Percentiles rank a stretch among this genome's conserved stretches.
Evolutionary conservation across 2,329 filamentous ascomycete species (phyloP).

Genomic region (Aspergillus nomiae): DNA sequence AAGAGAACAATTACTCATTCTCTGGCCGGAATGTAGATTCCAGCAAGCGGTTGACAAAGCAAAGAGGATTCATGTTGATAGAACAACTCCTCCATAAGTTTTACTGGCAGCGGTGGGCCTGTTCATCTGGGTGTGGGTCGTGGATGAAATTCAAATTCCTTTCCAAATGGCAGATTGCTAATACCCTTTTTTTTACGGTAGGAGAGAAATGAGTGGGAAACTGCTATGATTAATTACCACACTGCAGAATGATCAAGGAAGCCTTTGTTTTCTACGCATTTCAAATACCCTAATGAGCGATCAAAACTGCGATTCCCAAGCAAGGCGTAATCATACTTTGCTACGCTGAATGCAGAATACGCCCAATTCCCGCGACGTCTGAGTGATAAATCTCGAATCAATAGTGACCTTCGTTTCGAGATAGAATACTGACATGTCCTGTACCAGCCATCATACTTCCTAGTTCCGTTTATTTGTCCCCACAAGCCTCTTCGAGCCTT

Average conservation of each 20-base stretch:
- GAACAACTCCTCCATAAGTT: no score
- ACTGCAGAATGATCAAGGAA: no score
- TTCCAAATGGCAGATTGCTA: not conserved
- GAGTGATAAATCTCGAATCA: no score
- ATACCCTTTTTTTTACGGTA: not conserved
- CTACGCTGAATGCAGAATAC: no score
- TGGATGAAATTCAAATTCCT: not conserved
- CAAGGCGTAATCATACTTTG: no score
- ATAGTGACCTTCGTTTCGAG: not conserved
- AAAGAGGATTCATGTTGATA: not conserved
- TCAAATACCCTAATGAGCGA: no score
- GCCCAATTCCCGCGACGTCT: no score
- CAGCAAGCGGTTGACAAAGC: not conserved
- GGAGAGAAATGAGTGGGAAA: no score
- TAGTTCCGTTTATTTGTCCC: not conserved
- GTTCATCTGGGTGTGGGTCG: not conserved
- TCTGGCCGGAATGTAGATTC: not conserved
- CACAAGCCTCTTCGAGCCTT: not conserved
- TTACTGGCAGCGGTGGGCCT: no score
- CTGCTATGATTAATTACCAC: no score
- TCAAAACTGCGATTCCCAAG: no score
- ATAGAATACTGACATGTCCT: not conserved
- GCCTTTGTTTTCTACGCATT: no score
- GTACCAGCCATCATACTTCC: not conserved
- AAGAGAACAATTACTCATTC: not conserved